Evolutionary conservation across 495 filamentous ascomycete species (phyloP).

Genomic region (Sphaerosporella brunnea): DNA sequence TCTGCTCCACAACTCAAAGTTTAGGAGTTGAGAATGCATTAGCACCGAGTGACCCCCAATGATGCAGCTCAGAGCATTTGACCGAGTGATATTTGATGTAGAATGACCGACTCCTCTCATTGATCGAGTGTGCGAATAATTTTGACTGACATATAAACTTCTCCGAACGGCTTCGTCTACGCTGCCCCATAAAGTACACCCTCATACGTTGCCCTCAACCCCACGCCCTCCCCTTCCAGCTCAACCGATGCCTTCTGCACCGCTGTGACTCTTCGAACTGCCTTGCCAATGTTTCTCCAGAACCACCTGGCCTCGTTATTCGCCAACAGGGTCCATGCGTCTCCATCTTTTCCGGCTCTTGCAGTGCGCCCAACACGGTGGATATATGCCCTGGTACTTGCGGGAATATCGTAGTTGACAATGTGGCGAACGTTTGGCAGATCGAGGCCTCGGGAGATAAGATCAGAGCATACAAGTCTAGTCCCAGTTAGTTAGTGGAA

Average conservation of each 20-base stretch:
- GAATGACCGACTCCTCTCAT: too few species aligned
- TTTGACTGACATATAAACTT: too few species aligned
- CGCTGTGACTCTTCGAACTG: neutral
- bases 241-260: conserved; percentile 12
- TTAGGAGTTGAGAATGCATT: too few species aligned
- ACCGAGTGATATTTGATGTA: too few species aligned
- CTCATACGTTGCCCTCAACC: conserved; percentile 22
- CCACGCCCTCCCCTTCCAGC: conserved; percentile 17
- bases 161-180: too few species aligned
- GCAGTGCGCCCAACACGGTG: conserved; percentile 88
- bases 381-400: conserved; percentile 70
- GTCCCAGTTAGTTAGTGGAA: conserved; percentile 5
- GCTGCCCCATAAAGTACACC: conserved; percentile 41
- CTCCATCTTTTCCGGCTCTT: conserved; percentile 55
- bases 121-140: too few species aligned
- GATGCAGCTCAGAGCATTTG: too few species aligned
- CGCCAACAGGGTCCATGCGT: conserved; percentile 67
- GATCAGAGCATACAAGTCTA: conserved; percentile 74
- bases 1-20: too few species aligned
- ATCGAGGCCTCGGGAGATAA: conserved; percentile 85
- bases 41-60: too few species aligned
- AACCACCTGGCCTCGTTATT: conserved; percentile 73
- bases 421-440: conserved; percentile 61
- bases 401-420: conserved; percentile 90
- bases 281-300: conserved; percentile 49